Percentiles rank a stretch among this genome's conserved stretches.
Evolutionary conservation across 2,329 filamentous ascomycete species (phyloP).

Genomic region (Colletotrichum sp.): DNA sequence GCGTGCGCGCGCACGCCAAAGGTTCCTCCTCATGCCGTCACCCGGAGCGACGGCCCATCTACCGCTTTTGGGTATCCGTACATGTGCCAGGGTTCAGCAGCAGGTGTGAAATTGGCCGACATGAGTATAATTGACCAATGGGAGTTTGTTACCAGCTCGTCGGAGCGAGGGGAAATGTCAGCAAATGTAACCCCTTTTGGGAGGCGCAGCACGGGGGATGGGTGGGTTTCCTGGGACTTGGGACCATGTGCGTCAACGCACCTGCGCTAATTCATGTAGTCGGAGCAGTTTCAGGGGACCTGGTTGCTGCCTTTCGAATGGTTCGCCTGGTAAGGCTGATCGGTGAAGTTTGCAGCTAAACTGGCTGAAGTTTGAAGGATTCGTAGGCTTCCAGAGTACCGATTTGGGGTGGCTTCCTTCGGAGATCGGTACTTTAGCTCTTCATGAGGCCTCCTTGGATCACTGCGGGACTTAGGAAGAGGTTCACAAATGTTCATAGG

Average conservation of each 20-base stretch:
- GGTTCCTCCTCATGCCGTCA: background rate
- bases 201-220: background rate
- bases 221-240: background rate
- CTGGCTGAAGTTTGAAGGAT: background rate
- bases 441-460: background rate
- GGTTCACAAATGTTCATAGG: background rate
- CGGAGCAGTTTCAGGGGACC: background rate
- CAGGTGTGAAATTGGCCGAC: background rate
- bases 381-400: background rate
- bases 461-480: background rate
- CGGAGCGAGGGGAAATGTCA: background rate
- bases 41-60: background rate
- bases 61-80: background rate
- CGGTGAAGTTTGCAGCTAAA: background rate
- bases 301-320: background rate
- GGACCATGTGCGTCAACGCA: background rate
- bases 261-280: background rate
- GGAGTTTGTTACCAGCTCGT: background rate
- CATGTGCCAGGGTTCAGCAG: background rate
- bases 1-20: background rate
- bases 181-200: background rate
- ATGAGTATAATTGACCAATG: background rate
- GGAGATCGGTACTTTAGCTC: background rate
- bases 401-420: background rate
- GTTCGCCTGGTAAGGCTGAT: background rate